Conservation (phyloP, 345 rosid species). For the Hibiscus syriacus region DNA sequence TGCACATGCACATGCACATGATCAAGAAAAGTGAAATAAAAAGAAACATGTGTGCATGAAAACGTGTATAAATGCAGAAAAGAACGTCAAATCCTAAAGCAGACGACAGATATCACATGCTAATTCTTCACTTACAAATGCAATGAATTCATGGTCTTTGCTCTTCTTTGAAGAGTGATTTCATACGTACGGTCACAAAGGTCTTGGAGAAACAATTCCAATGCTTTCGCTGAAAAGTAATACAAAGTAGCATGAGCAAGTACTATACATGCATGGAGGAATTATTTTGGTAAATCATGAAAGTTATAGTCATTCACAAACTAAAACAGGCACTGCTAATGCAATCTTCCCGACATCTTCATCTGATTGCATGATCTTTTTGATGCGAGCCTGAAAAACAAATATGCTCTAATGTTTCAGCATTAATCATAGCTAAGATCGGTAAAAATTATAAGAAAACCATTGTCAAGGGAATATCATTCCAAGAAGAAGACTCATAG, state of each 20-base stretch:
- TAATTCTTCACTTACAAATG: constrained; percentile 63
- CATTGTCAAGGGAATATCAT: background rate
- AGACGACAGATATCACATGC: background rate
- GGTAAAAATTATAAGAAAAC: background rate
- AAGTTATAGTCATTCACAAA: constrained; percentile 39
- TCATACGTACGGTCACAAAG: constrained; percentile 95
- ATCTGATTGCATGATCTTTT: background rate
- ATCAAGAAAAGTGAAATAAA: no score
- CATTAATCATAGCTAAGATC: background rate
- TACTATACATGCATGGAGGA: background rate
- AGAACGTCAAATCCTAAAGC: background rate
- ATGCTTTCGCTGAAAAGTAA: constrained; percentile 72
- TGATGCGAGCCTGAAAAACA: background rate
- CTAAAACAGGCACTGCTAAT: background rate
- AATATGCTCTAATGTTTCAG: background rate
- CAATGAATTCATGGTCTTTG: constrained; percentile 87
- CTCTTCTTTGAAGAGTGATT: constrained; percentile 91
- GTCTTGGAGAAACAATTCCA: constrained; percentile 98
- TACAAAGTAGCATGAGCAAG: constrained; percentile 20
- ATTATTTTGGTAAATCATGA: background rate
- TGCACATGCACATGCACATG: no score
- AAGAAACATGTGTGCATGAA: background rate
- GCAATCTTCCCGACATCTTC: background rate
- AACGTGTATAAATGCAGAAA: background rate
- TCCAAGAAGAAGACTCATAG: background rate